Percentiles rank a stretch among this genome's conserved stretches.
Evolutionary conservation across 179 eudicot species (phyloP).

Genomic region (Sideroxylon spinosum): DNA sequence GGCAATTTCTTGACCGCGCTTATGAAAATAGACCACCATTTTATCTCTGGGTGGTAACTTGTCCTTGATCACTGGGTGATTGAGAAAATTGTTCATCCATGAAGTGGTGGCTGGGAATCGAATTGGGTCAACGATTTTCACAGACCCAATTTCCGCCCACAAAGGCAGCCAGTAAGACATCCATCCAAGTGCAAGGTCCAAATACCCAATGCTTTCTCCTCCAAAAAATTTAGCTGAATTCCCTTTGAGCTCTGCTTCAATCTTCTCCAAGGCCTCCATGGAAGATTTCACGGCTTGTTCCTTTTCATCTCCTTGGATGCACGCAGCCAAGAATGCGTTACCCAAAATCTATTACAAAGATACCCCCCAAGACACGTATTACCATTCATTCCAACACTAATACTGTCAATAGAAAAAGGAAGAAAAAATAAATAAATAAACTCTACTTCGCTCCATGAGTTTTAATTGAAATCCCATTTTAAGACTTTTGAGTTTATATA

Average conservation of each 20-base stretch:
- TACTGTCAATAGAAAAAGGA: no score
- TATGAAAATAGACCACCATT: no score
- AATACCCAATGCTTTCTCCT: conserved; percentile 22
- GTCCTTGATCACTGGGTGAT: conserved; percentile 13
- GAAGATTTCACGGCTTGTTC: conserved; percentile 17
- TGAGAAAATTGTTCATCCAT: conserved; percentile 14
- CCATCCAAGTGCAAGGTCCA: conserved; percentile 24
- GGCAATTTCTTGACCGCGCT: no score
- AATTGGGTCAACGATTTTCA: conserved; percentile 4
- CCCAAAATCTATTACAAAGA: not conserved
- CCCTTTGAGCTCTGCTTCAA: conserved; percentile 19
- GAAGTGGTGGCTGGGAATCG: conserved; percentile 11
- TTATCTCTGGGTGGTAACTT: conserved; percentile 12
- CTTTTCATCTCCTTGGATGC: conserved; percentile 21
- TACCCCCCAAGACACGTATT: no score
- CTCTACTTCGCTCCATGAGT: no score
- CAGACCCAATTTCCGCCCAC: conserved; percentile 19
- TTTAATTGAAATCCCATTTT: no score
- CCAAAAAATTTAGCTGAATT: conserved; percentile 18
- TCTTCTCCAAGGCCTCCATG: conserved; percentile 16
- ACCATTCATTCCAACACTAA: no score
- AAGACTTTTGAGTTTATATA: no score
- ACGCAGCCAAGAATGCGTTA: not conserved
- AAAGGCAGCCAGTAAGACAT: conserved; percentile 18
- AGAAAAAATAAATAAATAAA: no score